Evolutionary conservation across 2,329 filamentous ascomycete species (phyloP).

Genomic region (Pyrenochaeta sp.): DNA sequence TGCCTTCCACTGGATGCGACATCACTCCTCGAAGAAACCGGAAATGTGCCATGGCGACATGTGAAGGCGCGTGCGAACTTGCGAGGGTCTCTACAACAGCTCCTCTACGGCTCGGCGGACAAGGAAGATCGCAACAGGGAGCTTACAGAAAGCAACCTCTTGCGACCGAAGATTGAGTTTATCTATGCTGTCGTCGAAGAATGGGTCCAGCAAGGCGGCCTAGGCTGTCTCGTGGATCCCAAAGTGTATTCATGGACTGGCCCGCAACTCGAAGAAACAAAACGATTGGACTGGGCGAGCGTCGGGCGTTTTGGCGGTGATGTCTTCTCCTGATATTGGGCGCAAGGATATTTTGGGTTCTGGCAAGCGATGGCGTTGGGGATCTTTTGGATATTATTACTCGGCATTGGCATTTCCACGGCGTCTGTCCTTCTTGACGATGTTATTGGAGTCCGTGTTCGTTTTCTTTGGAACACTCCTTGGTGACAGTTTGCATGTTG

Average conservation of each 20-base stretch:
- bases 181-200: slow-evolving; percentile 73
- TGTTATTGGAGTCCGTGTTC: slow-evolving; percentile 20
- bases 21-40: slow-evolving; percentile 68
- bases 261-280: slow-evolving; percentile 53
- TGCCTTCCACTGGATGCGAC: slow-evolving; percentile 77
- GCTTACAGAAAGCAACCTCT: slow-evolving; percentile 72
- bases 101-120: slow-evolving; percentile 68
- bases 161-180: slow-evolving; percentile 78
- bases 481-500: slow-evolving; percentile 33
- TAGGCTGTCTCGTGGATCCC: slow-evolving; percentile 62
- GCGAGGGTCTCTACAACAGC: slow-evolving; percentile 74
- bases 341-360: slow-evolving; percentile 10
- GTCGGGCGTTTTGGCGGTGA: slow-evolving; percentile 60
- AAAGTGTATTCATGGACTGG: slow-evolving; percentile 55
- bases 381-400: slow-evolving; percentile 34
- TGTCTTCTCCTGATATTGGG: slow-evolving; percentile 40
- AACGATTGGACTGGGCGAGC: slow-evolving; percentile 58
- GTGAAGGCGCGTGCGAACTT: slow-evolving; percentile 75
- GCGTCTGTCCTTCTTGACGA: slow-evolving; percentile 29
- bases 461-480: slow-evolving; percentile 34
- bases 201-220: slow-evolving; percentile 74
- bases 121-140: slow-evolving; percentile 62
- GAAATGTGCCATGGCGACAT: slow-evolving; percentile 69
- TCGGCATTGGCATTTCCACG: slow-evolving; percentile 41
- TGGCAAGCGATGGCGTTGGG: slow-evolving; percentile 43